A percentile compares a stretch with the other conserved stretches of the same genome.
Conservation (phyloP, 2,329 filamentous ascomycete species). For the Sarocladium brachiariae region DNA sequence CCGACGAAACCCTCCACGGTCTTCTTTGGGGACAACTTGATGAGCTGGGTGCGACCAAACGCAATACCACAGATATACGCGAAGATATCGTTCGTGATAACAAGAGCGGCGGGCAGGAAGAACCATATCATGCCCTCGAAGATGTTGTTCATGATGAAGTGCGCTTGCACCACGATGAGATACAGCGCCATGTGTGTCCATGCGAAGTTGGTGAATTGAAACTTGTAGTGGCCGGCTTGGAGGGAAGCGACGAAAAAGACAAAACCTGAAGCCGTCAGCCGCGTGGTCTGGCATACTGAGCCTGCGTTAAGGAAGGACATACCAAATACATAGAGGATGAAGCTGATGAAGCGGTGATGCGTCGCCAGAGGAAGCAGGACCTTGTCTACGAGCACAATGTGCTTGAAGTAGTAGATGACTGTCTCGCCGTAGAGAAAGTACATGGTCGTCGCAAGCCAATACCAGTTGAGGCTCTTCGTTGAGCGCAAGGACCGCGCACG, state of each 20-base stretch:
- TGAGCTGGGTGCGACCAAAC: conserved; percentile 91
- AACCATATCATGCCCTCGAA: conserved; percentile 99
- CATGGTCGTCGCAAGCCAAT: conserved; percentile 98
- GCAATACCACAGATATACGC: conserved; percentile 97
- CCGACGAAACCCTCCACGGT: conserved; percentile 96
- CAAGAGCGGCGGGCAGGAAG: conserved; percentile 87
- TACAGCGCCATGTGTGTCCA: conserved; percentile 99
- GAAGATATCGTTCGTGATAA: conserved; percentile 98
- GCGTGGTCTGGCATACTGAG: no score
- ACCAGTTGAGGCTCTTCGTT: conserved; percentile 97
- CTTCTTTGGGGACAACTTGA: conserved; percentile 98
- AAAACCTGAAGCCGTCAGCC: conserved; percentile 57
- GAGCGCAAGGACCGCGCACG: conserved; percentile 84
- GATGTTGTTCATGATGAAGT: conserved; percentile 99
- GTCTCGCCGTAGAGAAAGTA: conserved; percentile 99
- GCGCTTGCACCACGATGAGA: conserved; percentile 93
- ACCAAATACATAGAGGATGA: conserved; percentile 97
- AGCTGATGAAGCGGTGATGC: conserved; percentile 97
- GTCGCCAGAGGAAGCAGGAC: conserved; percentile 89
- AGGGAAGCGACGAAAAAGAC: conserved; percentile 96
- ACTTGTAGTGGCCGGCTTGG: conserved; percentile 92
- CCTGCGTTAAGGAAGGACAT: conserved; percentile 25
- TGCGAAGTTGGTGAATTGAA: conserved; percentile 98
- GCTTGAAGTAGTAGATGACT: conserved; percentile 99
- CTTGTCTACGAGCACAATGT: conserved; percentile 91